phyloP scores from a whole-genome alignment of 2,329 filamentous ascomycete species.

The Aureobasidium sp. region DNA sequence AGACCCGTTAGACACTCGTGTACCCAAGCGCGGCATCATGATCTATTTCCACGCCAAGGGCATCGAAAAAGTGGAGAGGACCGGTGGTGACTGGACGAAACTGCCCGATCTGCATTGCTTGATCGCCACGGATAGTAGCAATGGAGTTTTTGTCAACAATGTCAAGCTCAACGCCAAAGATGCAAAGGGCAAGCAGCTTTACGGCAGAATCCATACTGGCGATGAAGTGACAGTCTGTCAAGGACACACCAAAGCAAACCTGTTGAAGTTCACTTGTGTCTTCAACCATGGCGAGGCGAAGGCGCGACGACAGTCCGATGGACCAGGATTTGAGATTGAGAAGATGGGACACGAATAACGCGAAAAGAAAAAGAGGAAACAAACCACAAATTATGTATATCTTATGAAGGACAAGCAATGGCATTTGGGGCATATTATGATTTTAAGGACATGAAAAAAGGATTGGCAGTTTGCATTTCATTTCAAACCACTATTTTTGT shows the following conservation, averaged over 20 bases:
- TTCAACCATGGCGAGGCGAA: slow-evolving; percentile 33
- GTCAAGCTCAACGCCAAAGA: slow-evolving; percentile 52
- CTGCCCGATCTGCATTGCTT: slow-evolving; percentile 54
- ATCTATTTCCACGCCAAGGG: slow-evolving; percentile 65
- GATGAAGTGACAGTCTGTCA: slow-evolving; percentile 70
- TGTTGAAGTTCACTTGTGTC: slow-evolving; percentile 35
- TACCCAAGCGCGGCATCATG: slow-evolving; percentile 76
- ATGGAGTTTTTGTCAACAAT: slow-evolving; percentile 70
- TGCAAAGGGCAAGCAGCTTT: slow-evolving; percentile 44
- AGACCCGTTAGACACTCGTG: slow-evolving; percentile 54
- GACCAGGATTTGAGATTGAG: slow-evolving; percentile 2
- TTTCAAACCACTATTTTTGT: not conserved
- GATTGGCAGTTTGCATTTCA: not conserved
- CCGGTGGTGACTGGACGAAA: slow-evolving; percentile 45
- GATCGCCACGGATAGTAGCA: slow-evolving; percentile 70
- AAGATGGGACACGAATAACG: not conserved
- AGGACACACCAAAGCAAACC: slow-evolving; percentile 16
- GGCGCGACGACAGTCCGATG: slow-evolving; percentile 1
- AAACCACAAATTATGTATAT: not conserved
- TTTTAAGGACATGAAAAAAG: not conserved
- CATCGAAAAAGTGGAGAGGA: slow-evolving; percentile 48
- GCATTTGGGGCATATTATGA: not conserved
- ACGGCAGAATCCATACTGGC: slow-evolving; percentile 63
- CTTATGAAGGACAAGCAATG: not conserved
- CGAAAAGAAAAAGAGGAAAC: not conserved